Percentiles rank a stretch among this genome's conserved stretches.
These are phyloP conservation scores for Diaporthe australafricana DNA, from an alignment of 2,329 filamentous ascomycete species.

Conservation along the genomic window DNA sequence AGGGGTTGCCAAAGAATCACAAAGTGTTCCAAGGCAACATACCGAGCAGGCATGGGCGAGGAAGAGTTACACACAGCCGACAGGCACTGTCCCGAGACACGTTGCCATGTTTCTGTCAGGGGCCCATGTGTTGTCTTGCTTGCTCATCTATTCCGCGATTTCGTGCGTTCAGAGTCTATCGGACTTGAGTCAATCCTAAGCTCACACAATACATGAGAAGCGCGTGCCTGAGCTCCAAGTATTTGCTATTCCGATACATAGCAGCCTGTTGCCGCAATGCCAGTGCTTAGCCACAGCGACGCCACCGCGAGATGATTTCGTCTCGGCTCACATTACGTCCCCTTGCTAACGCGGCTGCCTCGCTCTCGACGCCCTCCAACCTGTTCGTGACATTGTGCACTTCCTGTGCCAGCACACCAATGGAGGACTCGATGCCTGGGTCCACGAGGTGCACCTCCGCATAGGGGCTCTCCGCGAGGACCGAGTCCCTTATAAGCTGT, in stretches of 20 bases:
- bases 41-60: not conserved
- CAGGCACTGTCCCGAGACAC: conserved; percentile 21
- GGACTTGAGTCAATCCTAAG: not conserved
- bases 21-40: conserved; percentile 9
- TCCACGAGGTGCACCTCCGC: conserved; percentile 62
- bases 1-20: not conserved
- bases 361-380: conserved; percentile 51
- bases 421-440: conserved; percentile 62
- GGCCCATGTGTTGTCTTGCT: not conserved
- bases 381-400: conserved; percentile 53
- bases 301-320: conserved; percentile 60
- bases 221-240: not conserved
- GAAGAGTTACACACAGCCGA: conserved; percentile 13
- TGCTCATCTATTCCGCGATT: not conserved
- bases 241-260: not conserved
- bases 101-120: not conserved
- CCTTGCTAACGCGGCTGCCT: conserved; percentile 47
- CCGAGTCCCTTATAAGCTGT: conserved; percentile 61
- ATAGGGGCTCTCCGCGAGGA: conserved; percentile 65
- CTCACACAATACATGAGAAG: not conserved
- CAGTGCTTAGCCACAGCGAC: conserved; percentile 27
- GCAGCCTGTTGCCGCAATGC: not conserved
- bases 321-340: conserved; percentile 60
- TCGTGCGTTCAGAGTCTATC: not conserved
- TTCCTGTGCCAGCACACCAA: conserved; percentile 60